Base-by-base conservation (phyloP, 2,329 filamentous ascomycete genomes). In the Zasmidium angulare region DNA sequence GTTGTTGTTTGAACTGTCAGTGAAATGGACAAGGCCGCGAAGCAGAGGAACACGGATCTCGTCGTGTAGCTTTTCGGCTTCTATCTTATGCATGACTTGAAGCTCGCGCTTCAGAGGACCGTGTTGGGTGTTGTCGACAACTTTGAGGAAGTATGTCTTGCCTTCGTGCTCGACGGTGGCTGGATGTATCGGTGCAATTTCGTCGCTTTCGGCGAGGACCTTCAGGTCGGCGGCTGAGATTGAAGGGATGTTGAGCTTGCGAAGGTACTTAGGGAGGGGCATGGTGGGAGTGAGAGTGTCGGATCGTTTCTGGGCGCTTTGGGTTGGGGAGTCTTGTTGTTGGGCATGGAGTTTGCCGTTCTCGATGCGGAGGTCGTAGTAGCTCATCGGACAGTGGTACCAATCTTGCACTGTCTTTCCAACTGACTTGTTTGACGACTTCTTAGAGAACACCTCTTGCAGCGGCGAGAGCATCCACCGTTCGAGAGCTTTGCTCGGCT, bases 51-150 rank as follows among this genome's bases (percentile, higher is more conserved):
- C 67, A 4, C 66, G 66, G 9, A 75, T 66, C n/a, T 69, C 52
- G 6, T 68, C 56, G 11, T 69, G 68, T 2, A 75, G 59, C 21
- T 63, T 64, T 46, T 66, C 63, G 14, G 65, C 51, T 49, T 68
- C 68, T 47, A 74, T 67, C 6, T 65, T 59, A 20, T 69, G 61
- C 50, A 75, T 66, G 23, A 73, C 59, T 29, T 66, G 63, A 36
- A 75, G 55, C 52, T 75, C 73, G 4, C 73, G 69, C 54, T 74
- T 75, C 20, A 69, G 72, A 9, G 71, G 66, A 9, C 66, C 63
- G 1, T 69, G 69, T 58, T 72, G 67, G 2, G 55, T 55, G 0
- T 60, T 59, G 55, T 73, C 70, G n/a, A 74, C 71, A 19, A 68
- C 61, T 59, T 75, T 75, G 48, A 75, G 63, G 61, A 74, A 74